Evolutionary conservation across 2,329 filamentous ascomycete genomes (phyloP).

Genomic region (Botryotinia globosa): DNA sequence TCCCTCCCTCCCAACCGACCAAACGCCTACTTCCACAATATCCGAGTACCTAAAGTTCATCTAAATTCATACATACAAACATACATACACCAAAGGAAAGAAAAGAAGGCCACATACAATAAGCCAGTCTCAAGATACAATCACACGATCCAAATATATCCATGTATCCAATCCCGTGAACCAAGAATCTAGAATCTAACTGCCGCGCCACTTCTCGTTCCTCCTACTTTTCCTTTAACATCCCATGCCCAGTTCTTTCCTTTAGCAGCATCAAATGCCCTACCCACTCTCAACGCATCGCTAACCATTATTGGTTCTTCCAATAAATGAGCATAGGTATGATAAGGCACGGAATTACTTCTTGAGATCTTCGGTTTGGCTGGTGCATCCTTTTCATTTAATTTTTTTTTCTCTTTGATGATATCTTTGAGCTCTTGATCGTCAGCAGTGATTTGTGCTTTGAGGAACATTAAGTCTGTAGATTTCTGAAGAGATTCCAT

Average conservation of each 20-base stretch:
- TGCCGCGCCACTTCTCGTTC: background rate
- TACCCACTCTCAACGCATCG: slow-evolving; percentile 7
- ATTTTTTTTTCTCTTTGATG: slow-evolving; percentile 51
- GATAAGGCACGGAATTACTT: slow-evolving; percentile 10
- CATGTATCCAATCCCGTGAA: background rate
- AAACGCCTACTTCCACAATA: background rate
- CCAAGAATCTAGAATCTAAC: background rate
- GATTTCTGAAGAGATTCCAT: slow-evolving; percentile 66
- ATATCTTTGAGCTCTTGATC: slow-evolving; percentile 74
- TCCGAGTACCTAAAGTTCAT: background rate
- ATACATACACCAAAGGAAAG: background rate
- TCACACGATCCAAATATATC: background rate
- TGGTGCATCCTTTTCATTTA: slow-evolving; percentile 43
- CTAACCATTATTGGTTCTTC: slow-evolving; percentile 22
- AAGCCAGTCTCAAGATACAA: background rate
- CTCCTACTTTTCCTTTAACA: background rate
- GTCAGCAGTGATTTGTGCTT: slow-evolving; percentile 75
- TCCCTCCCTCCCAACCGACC: background rate
- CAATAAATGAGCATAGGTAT: slow-evolving; percentile 15
- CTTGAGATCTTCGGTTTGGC: slow-evolving; percentile 39
- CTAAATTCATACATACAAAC: no score
- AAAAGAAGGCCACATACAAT: background rate
- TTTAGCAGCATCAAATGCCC: slow-evolving; percentile 15
- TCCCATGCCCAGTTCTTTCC: slow-evolving; percentile 15
- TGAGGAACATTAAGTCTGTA: slow-evolving; percentile 60